Evolutionary conservation across 2,329 filamentous ascomycete species (phyloP), one percentile per base, ranked within the genome.

Genomic region (Aspergillus quadricinctus): DNA sequence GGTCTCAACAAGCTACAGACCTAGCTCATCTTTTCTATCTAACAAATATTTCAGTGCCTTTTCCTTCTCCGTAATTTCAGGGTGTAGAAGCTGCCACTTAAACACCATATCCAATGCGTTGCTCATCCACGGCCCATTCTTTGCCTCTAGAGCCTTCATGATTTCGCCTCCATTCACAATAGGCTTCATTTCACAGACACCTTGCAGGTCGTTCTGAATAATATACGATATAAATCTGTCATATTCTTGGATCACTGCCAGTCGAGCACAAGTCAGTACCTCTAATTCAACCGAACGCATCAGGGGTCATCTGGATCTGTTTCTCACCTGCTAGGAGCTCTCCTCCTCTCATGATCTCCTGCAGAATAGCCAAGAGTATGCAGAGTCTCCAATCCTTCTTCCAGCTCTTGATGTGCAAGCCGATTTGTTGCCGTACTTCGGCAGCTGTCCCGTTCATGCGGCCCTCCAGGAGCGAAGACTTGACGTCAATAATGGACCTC

Each of bases 41-140:
- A 74, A 72, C 25, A 90, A 80, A 66, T 87, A 83, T 49, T 86
- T 80, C 53, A 91, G 75, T 1, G 82, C 86, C 2, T 78, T 82
- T 6, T 72, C 65, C 29, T 80, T 75, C 59, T 92, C 87, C 3
- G 80, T 83, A 56, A 77, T 78, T 3, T 80, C 80, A 0, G 92
- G 90, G 68, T 97, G 85, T 40, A 90, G 83, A 52, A 97, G 81
- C 73, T 97, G 94, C 92, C 92, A 97, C 58, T 86, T 86, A 73
- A 95, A 83, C 58, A 90, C 89, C 3, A 92, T 78, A 31, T 95
- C 88, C 49, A 96, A 76, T 3, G 92, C 92, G 48, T 81, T 80
- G 53, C 85, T 85, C 81, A 95, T 88, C 93, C 93, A 97, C n/a
- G 80, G 86, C 0, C 89, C 87, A 60, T 85, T 86, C n/a, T 82